These are phyloP conservation scores for Sanghuangporus baumii DNA, from an alignment of 1,284 basidiomycete genomes.

Conservation along the genomic window DNA sequence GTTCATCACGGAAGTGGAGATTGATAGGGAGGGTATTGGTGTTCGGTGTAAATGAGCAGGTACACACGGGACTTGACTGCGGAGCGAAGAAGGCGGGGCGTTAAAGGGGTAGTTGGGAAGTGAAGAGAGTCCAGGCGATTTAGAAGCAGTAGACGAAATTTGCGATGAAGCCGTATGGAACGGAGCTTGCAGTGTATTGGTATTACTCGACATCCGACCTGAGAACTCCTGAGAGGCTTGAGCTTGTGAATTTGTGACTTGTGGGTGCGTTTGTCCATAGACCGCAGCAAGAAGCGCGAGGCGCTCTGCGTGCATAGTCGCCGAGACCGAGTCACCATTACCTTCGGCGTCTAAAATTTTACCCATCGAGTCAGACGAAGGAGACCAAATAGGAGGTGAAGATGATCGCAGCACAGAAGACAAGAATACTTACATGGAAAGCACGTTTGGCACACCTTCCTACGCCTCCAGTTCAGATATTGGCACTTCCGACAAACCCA, in stretches of 20 bases:
- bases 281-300: conserved; percentile 69
- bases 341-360: conserved; percentile 63
- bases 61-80: conserved; percentile 2
- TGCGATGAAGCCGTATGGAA: not conserved
- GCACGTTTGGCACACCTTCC: conserved; percentile 87
- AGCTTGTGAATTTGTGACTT: conserved; percentile 9
- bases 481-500: conserved; percentile 83
- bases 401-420: conserved; percentile 13
- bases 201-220: not conserved
- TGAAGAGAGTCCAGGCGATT: not conserved
- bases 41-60: not conserved
- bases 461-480: conserved; percentile 80
- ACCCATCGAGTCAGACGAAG: conserved; percentile 16
- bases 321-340: conserved; percentile 77
- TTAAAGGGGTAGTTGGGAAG: not conserved
- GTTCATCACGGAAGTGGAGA: not conserved
- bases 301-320: conserved; percentile 75
- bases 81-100: not conserved
- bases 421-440: conserved; percentile 57
- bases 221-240: conserved; percentile 7
- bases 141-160: not conserved
- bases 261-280: conserved; percentile 41
- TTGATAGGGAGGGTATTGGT: not conserved
- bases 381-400: conserved; percentile 10
- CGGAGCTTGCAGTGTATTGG: not conserved